phyloP scores from a whole-genome alignment of 306 rosid species.

The Gastrolobium villosum region DNA sequence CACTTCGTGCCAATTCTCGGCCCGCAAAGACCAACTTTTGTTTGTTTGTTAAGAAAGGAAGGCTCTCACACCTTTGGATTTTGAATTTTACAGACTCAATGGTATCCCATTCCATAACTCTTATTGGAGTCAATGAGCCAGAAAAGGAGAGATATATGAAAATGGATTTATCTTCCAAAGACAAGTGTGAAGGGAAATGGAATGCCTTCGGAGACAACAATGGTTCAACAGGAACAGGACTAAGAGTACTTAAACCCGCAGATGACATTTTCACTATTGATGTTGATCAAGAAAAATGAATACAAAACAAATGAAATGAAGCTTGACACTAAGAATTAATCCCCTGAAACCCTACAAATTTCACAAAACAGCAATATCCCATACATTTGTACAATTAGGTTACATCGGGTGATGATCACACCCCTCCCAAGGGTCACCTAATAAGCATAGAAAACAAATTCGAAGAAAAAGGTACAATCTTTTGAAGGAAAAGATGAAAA shows the following conservation, averaged over 20 bases:
- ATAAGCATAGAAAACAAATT: conserved; percentile 9
- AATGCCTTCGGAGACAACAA: conserved; percentile 51
- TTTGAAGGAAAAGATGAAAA: conserved; percentile 29
- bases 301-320: background rate
- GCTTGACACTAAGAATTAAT: conserved; percentile 26
- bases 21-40: conserved; percentile 91
- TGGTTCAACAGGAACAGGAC: conserved; percentile 62
- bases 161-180: conserved; percentile 60
- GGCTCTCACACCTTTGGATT: conserved; percentile 78
- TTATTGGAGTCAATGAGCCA: conserved; percentile 73
- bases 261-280: conserved; percentile 70
- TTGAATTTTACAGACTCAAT: conserved; percentile 82
- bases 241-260: conserved; percentile 71
- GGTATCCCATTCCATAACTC: conserved; percentile 79
- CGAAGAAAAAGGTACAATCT: conserved; percentile 31
- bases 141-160: conserved; percentile 68
- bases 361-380: conserved; percentile 44
- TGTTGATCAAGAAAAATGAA: background rate
- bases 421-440: conserved; percentile 51
- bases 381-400: conserved; percentile 33
- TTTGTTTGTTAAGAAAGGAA: conserved; percentile 72
- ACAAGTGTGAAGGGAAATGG: conserved; percentile 54
- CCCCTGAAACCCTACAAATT: conserved; percentile 33
- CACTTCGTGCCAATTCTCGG: conserved; percentile 76
- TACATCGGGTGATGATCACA: conserved; percentile 39